phyloP scores from a whole-genome alignment of 768 basidiomycete genomes.

The Rhodotorula toruloides region DNA sequence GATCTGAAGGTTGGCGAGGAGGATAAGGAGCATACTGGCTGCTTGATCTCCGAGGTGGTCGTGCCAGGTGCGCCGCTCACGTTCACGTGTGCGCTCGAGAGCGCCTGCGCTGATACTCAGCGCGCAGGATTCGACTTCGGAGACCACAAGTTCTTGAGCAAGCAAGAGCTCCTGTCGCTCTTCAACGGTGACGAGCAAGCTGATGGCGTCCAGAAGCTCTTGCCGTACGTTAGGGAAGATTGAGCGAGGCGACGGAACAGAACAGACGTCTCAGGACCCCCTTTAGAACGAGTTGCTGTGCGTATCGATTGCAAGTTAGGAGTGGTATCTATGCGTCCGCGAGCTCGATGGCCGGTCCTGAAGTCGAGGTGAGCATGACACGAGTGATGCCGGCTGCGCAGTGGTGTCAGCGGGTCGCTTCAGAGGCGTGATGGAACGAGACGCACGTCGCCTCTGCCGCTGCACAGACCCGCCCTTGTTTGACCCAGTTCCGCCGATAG shows the following conservation, averaged over 20 bases:
- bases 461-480: constrained; percentile 53
- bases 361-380: constrained; percentile 75
- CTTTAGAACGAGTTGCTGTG: too few relatives aligned
- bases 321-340: constrained; percentile 53
- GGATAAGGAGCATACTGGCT: constrained; percentile 47
- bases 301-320: too few relatives aligned
- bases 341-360: constrained; percentile 84
- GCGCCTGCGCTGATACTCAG: background rate
- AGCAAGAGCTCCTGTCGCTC: constrained; percentile 46
- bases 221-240: constrained; percentile 1
- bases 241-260: background rate
- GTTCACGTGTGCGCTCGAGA: background rate
- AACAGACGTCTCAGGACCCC: background rate
- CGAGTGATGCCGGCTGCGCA: constrained; percentile 70
- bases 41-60: constrained; percentile 60
- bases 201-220: constrained; percentile 19
- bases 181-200: constrained; percentile 45
- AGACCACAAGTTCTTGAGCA: constrained; percentile 54
- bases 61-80: constrained; percentile 49
- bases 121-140: constrained; percentile 52
- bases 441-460: constrained; percentile 56
- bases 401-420: too few relatives aligned
- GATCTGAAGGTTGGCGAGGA: constrained; percentile 37
- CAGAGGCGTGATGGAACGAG: constrained; percentile 41
- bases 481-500: constrained; percentile 55